A percentile compares a stretch with the other conserved stretches of the same genome.
These are phyloP conservation scores for Diplodia corticola DNA, from an alignment of 2,329 filamentous ascomycete species.

Conservation along the genomic window DNA sequence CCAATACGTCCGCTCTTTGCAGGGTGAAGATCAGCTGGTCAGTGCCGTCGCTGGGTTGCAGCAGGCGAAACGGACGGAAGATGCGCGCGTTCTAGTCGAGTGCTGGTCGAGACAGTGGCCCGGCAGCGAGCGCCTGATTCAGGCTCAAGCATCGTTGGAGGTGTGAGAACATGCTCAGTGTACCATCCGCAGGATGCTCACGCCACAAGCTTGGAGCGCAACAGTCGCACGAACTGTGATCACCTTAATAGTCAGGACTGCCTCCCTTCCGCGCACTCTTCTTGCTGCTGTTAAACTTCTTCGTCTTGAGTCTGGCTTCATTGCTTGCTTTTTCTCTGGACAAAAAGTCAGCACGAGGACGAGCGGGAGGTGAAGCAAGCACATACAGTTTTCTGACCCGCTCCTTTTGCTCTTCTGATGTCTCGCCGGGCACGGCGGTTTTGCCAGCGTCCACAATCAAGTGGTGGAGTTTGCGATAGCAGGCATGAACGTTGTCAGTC, in stretches of 20 bases:
- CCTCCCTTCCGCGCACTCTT: conserved; percentile 56
- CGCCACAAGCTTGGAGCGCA: neutral
- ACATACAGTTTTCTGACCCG: conserved; percentile 57
- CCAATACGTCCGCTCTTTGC: conserved; percentile 33
- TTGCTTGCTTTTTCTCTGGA: conserved; percentile 58
- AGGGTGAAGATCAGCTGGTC: conserved; percentile 19
- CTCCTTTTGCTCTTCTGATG: conserved; percentile 56
- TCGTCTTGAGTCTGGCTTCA: conserved; percentile 56
- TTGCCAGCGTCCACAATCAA: conserved; percentile 55
- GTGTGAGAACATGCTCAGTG: neutral
- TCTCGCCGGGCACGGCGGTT: conserved; percentile 59
- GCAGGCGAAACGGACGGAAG: conserved; percentile 25
- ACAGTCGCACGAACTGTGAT: neutral
- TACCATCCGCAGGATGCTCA: neutral
- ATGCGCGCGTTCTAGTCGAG: conserved; percentile 33
- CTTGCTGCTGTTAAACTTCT: conserved; percentile 63
- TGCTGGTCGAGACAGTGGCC: conserved; percentile 26
- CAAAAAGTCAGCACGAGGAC: conserved; percentile 28
- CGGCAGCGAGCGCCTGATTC: conserved; percentile 16
- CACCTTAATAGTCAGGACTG: conserved; percentile 14
- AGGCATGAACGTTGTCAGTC: conserved; percentile 59
- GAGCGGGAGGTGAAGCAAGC: conserved; percentile 1
- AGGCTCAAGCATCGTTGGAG: conserved; percentile 1
- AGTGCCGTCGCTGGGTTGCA: conserved; percentile 3
- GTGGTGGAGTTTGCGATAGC: conserved; percentile 59